Conservation (phyloP, 768 basidiomycete genomes). For the Lactarius sanguifluus region DNA sequence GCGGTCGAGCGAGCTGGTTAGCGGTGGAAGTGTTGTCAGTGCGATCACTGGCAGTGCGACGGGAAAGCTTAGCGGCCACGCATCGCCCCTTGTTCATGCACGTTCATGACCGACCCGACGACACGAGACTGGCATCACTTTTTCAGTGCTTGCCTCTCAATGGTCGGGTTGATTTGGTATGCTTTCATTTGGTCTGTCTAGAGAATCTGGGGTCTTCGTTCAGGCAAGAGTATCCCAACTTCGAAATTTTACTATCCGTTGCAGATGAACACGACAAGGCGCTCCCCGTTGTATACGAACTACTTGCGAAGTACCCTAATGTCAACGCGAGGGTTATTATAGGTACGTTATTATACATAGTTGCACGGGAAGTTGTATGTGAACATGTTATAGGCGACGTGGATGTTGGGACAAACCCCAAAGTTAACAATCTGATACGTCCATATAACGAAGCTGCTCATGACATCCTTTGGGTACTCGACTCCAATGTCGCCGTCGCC, state of each 20-base stretch:
- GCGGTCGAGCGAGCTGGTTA: too few relatives aligned
- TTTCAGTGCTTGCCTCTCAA: constrained; percentile 17
- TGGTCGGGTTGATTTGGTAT: constrained; percentile 40
- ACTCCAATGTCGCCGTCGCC: constrained; percentile 87
- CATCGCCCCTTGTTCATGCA: too few relatives aligned
- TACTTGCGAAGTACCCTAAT: constrained; percentile 75
- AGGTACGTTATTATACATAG: constrained; percentile 49
- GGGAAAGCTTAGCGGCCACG: too few relatives aligned
- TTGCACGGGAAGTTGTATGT: neutral
- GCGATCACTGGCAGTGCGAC: too few relatives aligned
- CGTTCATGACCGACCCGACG: too few relatives aligned
- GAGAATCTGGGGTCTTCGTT: constrained; percentile 96
- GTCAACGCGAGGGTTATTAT: constrained; percentile 73
- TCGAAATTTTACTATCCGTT: constrained; percentile 88
- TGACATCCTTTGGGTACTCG: constrained; percentile 95
- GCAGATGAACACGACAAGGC: constrained; percentile 90
- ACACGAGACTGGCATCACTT: neutral
- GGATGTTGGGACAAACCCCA: constrained; percentile 89
- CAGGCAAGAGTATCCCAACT: constrained; percentile 86
- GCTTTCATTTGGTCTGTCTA: constrained; percentile 52
- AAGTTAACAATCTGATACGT: constrained; percentile 93
- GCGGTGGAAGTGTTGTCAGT: too few relatives aligned
- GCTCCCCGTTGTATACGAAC: constrained; percentile 72
- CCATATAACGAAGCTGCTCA: constrained; percentile 78
- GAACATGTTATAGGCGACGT: constrained; percentile 61